Percentiles rank a stretch among this genome's conserved stretches.
Evolutionary conservation across 78 protist genomes (phyloP).

Genomic region (Dictyostelium capitatum): DNA sequence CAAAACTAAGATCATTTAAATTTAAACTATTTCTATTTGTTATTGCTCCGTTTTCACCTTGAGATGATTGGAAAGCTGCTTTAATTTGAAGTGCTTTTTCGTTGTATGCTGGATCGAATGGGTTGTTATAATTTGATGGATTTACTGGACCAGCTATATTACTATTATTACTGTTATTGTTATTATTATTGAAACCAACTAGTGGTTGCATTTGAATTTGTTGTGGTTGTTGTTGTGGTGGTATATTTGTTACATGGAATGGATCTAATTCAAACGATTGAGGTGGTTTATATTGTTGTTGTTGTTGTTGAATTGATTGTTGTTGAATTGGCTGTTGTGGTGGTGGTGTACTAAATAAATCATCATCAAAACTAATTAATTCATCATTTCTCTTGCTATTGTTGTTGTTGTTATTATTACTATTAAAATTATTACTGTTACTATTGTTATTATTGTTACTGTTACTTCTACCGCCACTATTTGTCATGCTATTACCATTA

Average conservation of each 20-base stretch:
- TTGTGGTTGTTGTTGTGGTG: not conserved
- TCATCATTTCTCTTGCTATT: constrained; percentile 12
- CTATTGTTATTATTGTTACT: not conserved
- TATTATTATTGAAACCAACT: not conserved
- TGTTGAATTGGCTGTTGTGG: not conserved
- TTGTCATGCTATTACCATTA: not conserved
- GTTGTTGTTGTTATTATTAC: not conserved
- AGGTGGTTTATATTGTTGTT: constrained; percentile 2
- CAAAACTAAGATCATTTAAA: not conserved
- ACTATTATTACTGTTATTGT: not conserved
- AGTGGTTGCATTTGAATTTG: not conserved
- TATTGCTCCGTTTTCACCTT: not conserved
- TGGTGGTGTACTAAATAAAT: constrained; percentile 15
- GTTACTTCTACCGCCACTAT: constrained; percentile 6
- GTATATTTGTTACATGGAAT: constrained; percentile 20
- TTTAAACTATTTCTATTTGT: not conserved
- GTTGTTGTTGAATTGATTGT: constrained; percentile 26
- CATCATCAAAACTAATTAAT: constrained; percentile 43
- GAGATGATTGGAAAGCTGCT: constrained; percentile 71
- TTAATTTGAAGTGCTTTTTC: constrained; percentile 72
- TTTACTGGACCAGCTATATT: not conserved
- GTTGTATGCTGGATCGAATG: constrained; percentile 59
- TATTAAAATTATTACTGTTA: not conserved
- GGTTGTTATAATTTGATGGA: constrained; percentile 30
- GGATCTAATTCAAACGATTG: constrained; percentile 30